phyloP scores from a whole-genome alignment of 2,329 filamentous ascomycete genomes.

The Berkeleyomyces rouxiae region DNA sequence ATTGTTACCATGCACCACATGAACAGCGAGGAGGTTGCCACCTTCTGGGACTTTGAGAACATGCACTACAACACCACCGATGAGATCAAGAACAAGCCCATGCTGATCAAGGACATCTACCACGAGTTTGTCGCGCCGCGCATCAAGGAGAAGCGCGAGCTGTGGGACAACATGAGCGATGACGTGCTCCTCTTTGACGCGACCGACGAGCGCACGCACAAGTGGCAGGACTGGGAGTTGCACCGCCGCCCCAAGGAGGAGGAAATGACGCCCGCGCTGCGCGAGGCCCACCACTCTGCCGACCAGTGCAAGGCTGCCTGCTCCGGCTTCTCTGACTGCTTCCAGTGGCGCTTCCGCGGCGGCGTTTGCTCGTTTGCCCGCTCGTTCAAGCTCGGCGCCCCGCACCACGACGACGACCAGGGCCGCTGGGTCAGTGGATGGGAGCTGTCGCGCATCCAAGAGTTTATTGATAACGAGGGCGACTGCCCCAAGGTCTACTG shows the following conservation, averaged over 20 bases:
- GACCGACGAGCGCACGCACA: conserved; percentile 19
- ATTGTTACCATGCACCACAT: conserved; percentile 41
- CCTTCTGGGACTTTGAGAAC: conserved; percentile 35
- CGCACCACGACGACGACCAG: conserved; percentile 20
- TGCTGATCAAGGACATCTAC: conserved; percentile 33
- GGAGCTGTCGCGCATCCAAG: conserved; percentile 25
- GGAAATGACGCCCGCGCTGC: conserved; percentile 23
- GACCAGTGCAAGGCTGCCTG: conserved; percentile 31
- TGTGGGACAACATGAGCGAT: conserved; percentile 39
- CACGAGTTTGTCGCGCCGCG: conserved; percentile 27
- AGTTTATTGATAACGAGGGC: conserved; percentile 22
- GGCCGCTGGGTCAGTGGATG: conserved; percentile 25
- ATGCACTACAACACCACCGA: conserved; percentile 19
- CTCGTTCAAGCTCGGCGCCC: conserved; percentile 25
- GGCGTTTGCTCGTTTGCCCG: conserved; percentile 23
- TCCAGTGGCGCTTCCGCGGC: conserved; percentile 27
- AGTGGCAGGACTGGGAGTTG: conserved; percentile 17
- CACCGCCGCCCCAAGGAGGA: conserved; percentile 20
- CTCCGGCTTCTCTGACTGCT: conserved; percentile 22
- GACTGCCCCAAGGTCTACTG: conserved; percentile 22
- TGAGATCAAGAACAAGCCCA: conserved; percentile 16
- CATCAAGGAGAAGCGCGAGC: conserved; percentile 23
- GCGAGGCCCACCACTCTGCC: conserved; percentile 25
- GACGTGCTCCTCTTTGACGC: conserved; percentile 27
- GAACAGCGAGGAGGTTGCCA: conserved; percentile 31